Base-by-base conservation (phyloP, 1,284 basidiomycete species). In the Coniferiporia sulphurascens region DNA sequence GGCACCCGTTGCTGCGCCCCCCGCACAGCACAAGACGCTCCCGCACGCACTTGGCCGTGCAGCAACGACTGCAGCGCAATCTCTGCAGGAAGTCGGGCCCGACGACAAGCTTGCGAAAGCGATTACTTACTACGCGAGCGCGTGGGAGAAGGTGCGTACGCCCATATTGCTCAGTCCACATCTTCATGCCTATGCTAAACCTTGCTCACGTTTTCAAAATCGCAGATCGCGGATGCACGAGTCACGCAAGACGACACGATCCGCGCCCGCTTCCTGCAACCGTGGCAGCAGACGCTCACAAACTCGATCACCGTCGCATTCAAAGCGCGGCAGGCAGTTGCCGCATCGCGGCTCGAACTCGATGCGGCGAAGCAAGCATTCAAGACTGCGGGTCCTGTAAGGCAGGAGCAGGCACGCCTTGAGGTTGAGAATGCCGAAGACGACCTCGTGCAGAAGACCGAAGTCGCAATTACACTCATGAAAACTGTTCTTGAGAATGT, bases 401-500 rank as follows among this genome's bases (percentile, higher is more conserved):
- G 81, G 74, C 91, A 95, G 70, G 95, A 97, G 72, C 93, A 96
- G 59, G 90, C 91, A 6, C 80, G 89, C 52, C 79, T 91, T 13
- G 89, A 95, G 69, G 93, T 96, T 48, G 94, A 97, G 81, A 93
- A 95, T 65, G 93, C 93, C 5, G 95, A 98, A 71, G 95, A 96
- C 70, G 92, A 95, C 72, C 84, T 98, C 51, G 95, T 98, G 13
- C 93, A 95, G 71, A 95, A 93, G 78, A 99, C 96, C 21, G 96
- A 99, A 75, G 92, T 96, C 43, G 96, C 96, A 1, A 98, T 99
- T 70, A 93, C 91, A 12, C 82, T 97, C 61, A 98, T 98, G 96
- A 97, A 98, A 81, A 89, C 91, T 45, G 95, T 98, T 12, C 82
- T 98, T 48, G 95, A 98, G 69, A 97, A 98, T 76, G 91, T 94